phyloP scores from a whole-genome alignment of 2,329 filamentous ascomycete genomes.

The Stagonosporopsis vannaccii region DNA sequence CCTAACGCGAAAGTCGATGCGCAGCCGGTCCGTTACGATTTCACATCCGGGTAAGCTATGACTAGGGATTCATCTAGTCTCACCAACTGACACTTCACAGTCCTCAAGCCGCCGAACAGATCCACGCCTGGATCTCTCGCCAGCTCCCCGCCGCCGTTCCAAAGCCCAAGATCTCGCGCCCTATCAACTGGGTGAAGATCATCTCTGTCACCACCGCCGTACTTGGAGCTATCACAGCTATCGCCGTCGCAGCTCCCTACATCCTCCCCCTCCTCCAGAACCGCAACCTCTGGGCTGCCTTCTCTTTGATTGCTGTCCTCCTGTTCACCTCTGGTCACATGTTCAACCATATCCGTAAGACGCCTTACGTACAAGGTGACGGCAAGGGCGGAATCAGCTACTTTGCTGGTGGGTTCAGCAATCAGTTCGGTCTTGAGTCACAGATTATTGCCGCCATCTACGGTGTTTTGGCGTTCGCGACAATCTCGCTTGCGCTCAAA shows the following conservation, averaged over 20 bases:
- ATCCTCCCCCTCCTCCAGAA: conserved; percentile 83
- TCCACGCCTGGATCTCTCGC: conserved; percentile 79
- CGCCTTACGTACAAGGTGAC: conserved; percentile 88
- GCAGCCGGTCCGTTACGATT: conserved; percentile 83
- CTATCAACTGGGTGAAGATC: conserved; percentile 85
- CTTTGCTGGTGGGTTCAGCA: conserved; percentile 91
- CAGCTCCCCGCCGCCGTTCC: conserved; percentile 73
- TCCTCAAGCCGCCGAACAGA: conserved; percentile 75
- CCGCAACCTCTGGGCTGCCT: conserved; percentile 90
- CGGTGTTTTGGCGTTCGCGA: conserved; percentile 83
- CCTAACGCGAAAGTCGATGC: conserved; percentile 74
- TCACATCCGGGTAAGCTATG: conserved; percentile 72
- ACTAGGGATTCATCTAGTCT: no score
- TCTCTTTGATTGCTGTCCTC: conserved; percentile 87
- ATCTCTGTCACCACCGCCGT: conserved; percentile 71
- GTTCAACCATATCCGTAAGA: conserved; percentile 98
- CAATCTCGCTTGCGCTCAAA: conserved; percentile 89
- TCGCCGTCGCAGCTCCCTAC: conserved; percentile 78
- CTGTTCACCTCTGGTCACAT: conserved; percentile 97
- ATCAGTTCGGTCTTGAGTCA: conserved; percentile 91
- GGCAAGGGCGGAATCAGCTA: conserved; percentile 87
- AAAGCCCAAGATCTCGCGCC: conserved; percentile 79
- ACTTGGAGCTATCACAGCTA: conserved; percentile 72
- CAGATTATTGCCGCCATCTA: conserved; percentile 92
- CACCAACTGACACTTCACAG: conserved; percentile 53